A percentile compares a stretch with the other conserved stretches of the same genome.
These are phyloP conservation scores for Panus rudis DNA, from an alignment of 768 basidiomycete species.

Conservation along the genomic window DNA sequence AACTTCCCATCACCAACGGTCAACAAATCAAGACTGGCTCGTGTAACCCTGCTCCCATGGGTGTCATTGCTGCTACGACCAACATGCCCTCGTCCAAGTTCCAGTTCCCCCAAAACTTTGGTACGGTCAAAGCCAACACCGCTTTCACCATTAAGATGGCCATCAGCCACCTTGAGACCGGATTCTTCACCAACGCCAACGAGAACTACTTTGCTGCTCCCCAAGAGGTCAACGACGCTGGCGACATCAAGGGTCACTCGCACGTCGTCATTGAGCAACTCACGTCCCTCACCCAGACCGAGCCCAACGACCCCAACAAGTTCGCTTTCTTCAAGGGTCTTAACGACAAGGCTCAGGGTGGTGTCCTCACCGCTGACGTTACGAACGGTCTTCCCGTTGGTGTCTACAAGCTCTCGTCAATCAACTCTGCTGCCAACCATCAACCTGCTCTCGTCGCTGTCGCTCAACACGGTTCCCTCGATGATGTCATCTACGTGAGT, in stretches of 20 bases:
- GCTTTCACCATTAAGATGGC: constrained; percentile 50
- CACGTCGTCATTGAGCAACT: constrained; percentile 57
- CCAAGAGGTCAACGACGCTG: constrained; percentile 35
- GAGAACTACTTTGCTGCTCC: constrained; percentile 51
- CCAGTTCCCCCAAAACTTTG: constrained; percentile 38
- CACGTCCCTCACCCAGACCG: constrained; percentile 38
- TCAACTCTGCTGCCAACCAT: constrained; percentile 42
- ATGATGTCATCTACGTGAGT: constrained; percentile 35
- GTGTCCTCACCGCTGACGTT: constrained; percentile 33
- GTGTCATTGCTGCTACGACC: constrained; percentile 43
- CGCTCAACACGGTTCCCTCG: constrained; percentile 36
- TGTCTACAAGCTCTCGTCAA: constrained; percentile 33
- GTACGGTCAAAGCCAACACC: constrained; percentile 37
- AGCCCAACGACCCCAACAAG: constrained; percentile 36
- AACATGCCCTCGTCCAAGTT: constrained; percentile 56
- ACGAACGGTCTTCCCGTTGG: constrained; percentile 37
- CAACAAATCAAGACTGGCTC: constrained; percentile 36
- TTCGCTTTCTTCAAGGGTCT: constrained; percentile 58
- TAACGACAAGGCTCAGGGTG: constrained; percentile 39
- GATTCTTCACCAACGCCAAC: constrained; percentile 52
- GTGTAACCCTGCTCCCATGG: constrained; percentile 60
- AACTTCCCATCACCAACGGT: constrained; percentile 40
- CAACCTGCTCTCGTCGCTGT: constrained; percentile 31
- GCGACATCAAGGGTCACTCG: constrained; percentile 52
- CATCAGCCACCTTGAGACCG: constrained; percentile 40